phyloP scores from a whole-genome alignment of 139 green algal genomes.

The Micromonas commoda region DNA sequence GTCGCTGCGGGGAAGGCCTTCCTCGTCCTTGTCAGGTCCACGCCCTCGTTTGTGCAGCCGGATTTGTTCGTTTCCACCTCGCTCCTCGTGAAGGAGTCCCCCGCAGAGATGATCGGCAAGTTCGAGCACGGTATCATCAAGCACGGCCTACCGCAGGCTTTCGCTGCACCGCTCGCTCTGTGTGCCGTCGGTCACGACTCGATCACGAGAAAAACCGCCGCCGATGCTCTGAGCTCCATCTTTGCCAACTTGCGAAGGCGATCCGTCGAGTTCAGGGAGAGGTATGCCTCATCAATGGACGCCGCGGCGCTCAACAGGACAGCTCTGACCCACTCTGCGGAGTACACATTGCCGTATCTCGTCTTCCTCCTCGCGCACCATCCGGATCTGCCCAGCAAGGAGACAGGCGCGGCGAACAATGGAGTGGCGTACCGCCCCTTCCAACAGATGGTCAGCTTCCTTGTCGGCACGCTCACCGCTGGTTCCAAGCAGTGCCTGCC shows the following conservation, averaged over 20 bases:
- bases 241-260: background rate
- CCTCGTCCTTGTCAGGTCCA: background rate
- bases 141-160: background rate
- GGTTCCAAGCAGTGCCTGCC: background rate
- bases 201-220: background rate
- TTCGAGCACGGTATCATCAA: background rate
- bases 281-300: background rate
- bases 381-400: background rate
- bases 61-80: background rate
- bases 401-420: background rate
- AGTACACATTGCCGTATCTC: slow-evolving; percentile 12
- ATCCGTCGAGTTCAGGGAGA: background rate
- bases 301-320: background rate
- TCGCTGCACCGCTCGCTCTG: background rate
- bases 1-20: background rate
- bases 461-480: background rate
- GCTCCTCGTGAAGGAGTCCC: background rate
- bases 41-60: background rate
- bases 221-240: background rate
- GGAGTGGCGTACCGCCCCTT: background rate
- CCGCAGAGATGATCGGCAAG: background rate
- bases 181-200: background rate
- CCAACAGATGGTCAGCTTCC: background rate
- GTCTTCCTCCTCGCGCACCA: slow-evolving; percentile 8
- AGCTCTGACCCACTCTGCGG: background rate